Conservation (phyloP, 139 green algal genomes). For the Gonium pectorale region DNA sequence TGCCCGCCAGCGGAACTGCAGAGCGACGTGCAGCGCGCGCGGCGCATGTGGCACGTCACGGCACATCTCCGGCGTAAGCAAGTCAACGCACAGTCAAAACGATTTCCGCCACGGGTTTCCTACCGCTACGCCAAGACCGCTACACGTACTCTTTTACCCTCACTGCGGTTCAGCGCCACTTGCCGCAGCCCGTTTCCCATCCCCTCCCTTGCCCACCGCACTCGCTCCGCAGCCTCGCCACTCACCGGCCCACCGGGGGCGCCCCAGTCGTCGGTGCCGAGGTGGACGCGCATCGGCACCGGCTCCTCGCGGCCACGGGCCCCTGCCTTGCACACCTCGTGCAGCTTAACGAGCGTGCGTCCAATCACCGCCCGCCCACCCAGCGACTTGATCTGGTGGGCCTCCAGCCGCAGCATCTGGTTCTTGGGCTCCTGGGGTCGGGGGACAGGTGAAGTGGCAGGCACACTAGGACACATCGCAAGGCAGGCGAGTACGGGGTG, state of each 20-base stretch:
- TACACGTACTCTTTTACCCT: too few relatives aligned
- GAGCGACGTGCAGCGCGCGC: too few relatives aligned
- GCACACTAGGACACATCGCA: too few relatives aligned
- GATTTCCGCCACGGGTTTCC: too few relatives aligned
- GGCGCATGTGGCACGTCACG: too few relatives aligned
- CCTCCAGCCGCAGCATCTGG: constrained; percentile 49
- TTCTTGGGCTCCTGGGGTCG: constrained; percentile 38
- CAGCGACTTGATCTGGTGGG: constrained; percentile 53
- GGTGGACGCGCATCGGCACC: background rate
- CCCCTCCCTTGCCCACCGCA: background rate
- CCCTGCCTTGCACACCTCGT: background rate
- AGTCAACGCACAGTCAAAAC: too few relatives aligned
- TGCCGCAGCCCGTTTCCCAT: background rate
- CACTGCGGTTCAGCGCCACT: too few relatives aligned
- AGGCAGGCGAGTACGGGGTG: too few relatives aligned
- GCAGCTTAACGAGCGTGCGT: background rate
- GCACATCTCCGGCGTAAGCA: too few relatives aligned
- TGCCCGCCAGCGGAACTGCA: too few relatives aligned
- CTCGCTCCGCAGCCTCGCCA: background rate
- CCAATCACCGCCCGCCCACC: background rate
- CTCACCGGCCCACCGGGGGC: constrained; percentile 16
- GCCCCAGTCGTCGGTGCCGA: constrained; percentile 21
- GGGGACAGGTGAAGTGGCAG: too few relatives aligned
- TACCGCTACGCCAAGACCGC: too few relatives aligned
- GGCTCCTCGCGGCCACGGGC: background rate